phyloP scores from a whole-genome alignment of 345 rosid genomes.

The Salix udensis region DNA sequence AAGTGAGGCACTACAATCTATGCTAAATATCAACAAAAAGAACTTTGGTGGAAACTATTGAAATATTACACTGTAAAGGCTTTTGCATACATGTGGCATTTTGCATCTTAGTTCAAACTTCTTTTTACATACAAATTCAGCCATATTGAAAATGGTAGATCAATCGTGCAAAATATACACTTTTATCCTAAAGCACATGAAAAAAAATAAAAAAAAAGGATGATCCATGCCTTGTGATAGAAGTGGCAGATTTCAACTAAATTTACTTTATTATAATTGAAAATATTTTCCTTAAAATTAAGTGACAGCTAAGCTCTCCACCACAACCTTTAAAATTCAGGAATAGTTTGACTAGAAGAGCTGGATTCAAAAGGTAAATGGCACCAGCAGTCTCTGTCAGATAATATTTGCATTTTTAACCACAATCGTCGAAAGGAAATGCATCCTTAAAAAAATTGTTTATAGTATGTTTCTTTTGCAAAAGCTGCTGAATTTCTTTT shows the following conservation, averaged over 20 bases:
- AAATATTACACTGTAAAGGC: not conserved
- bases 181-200: not conserved
- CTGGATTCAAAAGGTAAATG: not conserved
- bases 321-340: not conserved
- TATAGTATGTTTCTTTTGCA: not conserved
- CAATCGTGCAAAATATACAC: not conserved
- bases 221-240: not conserved
- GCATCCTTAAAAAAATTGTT: constrained; percentile 6
- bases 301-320: not conserved
- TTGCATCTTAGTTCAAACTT: not conserved
- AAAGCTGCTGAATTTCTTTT: not conserved
- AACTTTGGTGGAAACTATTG: not conserved
- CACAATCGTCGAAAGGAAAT: not conserved
- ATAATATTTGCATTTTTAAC: not conserved
- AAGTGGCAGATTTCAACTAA: not conserved
- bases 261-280: not conserved
- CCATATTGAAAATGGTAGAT: not conserved
- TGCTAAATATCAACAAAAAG: not conserved
- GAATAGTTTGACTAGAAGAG: not conserved
- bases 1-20: not conserved
- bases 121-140: not conserved
- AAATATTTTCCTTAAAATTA: not conserved
- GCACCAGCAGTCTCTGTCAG: not conserved
- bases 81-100: not conserved
- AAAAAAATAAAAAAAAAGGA: not conserved